Conservation (phyloP, 257 asterid genomes). For the Solanum commersonii region DNA sequence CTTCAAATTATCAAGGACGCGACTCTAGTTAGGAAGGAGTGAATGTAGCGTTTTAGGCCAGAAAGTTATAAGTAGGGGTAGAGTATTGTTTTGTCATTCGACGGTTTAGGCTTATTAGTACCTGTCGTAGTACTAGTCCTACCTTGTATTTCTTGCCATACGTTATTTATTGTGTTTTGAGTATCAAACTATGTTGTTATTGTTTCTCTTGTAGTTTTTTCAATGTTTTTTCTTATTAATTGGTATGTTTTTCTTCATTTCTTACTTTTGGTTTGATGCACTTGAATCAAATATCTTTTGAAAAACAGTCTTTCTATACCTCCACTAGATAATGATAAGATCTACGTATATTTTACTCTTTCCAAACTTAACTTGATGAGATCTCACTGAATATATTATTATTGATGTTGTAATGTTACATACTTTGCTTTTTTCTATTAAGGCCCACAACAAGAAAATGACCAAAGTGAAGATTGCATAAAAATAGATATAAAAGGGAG, state of each 20-base stretch:
- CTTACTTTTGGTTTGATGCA: background rate
- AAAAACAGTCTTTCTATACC: too few relatives aligned
- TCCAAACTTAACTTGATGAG: too few relatives aligned
- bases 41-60: background rate
- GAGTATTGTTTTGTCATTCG: background rate
- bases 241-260: too few relatives aligned
- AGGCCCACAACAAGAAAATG: background rate
- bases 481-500: background rate
- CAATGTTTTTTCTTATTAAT: background rate
- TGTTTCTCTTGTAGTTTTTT: background rate
- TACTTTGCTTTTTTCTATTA: background rate
- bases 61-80: background rate
- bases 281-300: background rate
- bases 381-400: too few relatives aligned
- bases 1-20: background rate
- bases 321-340: background rate
- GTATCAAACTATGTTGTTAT: background rate
- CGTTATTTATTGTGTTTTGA: background rate
- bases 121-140: background rate
- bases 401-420: background rate
- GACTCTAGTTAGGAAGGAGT: background rate
- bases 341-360: fast-evolving
- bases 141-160: background rate
- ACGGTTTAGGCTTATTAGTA: background rate
- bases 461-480: background rate